Base-by-base conservation (phyloP, 768 basidiomycete genomes). In the Pholiota microspora region DNA sequence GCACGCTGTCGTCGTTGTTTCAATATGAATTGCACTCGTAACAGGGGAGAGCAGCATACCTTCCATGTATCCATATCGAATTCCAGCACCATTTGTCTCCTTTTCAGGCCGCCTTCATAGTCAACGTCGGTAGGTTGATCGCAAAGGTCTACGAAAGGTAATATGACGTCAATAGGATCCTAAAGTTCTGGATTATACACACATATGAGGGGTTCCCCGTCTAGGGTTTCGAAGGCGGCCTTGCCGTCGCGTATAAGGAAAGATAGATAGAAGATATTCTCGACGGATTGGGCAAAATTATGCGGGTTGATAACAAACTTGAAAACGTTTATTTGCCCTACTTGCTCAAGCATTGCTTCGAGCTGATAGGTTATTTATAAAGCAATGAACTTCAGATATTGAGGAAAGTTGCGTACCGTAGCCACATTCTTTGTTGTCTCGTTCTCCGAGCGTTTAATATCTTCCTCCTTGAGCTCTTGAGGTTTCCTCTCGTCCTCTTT, bases 201-300 rank as follows among this genome's bases (percentile, higher is more conserved):
- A 93, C 92, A 87, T 45, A 95, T 83, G 16, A 85, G 67, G 6
- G 92, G 88, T 62, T 91, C 85, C 0, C 86, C 88, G 0, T 88
- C 76, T 7, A 79, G 74, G 5, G 81, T 78, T 59, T 93, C 88
- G 25, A 92, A 75, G 9, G 87, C 86, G 55, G 86, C 91, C 63
- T 83, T 81, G 2, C 89, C 93, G 59, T 95, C 91, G 27, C 89
- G 81, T 44, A 97, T 89, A 57, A 97, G 78, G 73, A 99, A 98
- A 0, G 92, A 93, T 2, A 96, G 78, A 64, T 97, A 94, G 68
- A 99, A 98, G 21, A 96, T 76, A 67, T 99, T 99, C 72, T 99
- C 97, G 12, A 98, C 93, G 0, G 91, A 92, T 66, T 99, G 96
- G 0, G 87, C 89, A 65, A 92, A 99, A 62, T 89, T 85, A 25